Evolutionary conservation across 441 rosid species (phyloP), one percentile per base, ranked within the genome.

Genomic region (Syzygium syzygioides): DNA sequence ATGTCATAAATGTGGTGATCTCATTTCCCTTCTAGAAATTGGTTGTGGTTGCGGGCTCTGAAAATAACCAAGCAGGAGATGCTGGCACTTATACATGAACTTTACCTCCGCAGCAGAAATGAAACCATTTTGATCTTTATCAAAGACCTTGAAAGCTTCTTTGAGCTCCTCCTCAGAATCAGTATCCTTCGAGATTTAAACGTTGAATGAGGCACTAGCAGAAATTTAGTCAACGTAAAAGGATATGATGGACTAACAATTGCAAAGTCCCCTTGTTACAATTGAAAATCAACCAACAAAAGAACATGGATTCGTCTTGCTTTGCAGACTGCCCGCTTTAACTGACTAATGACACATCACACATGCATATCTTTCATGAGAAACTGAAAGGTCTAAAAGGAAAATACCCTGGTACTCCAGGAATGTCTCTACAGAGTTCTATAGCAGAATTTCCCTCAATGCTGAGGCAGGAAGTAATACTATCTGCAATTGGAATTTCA

Each of bases 61-160:
- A 50, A 79, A 41, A 54, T 50, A 30, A 62, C n/a, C 3, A 53
- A 52, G 54, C 6, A 53, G 32, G 85, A 23, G n/a, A 57, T 32
- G 26, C 62, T 9, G 14, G 20, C 14, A 4, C 28, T 37, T 9
- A 14, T 34, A 50, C 18, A 55, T 25, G 48, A 32, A 53, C 15
- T 60, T 15, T 88, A 91, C 91, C 92, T 91, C 92, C 1, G 91
- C 90, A n/a, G 91, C 92, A 50, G 90, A 91, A 85, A 88, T 88
- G 84, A 87, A 91, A 89, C 92, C 92, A 79, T 91, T 90, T n/a
- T 91, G 92, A 87, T 91, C 91, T 86, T 91, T 91, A 87, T 91
- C 91, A 30, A 90, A 91, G 53, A 90, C 91, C 90, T 91, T 90
- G 91, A 91, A 91, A 55, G 91, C 92, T 87, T 91, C 92, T 87